phyloP scores from a whole-genome alignment of 345 rosid species.

The Eucalyptus curtisii region DNA sequence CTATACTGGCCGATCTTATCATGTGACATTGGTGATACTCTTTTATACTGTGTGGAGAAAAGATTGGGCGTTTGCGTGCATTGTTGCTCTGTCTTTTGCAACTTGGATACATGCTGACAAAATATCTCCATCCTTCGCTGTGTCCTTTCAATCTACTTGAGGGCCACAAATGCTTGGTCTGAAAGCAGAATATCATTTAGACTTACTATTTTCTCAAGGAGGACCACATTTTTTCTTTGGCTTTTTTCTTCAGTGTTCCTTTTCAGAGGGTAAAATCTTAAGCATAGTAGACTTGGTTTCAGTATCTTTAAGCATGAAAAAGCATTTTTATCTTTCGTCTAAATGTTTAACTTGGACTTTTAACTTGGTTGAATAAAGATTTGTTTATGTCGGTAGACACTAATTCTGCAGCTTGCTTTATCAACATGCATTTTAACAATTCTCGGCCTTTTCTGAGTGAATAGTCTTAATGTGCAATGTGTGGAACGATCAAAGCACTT shows the following conservation, averaged over 20 bases:
- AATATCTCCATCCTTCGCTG: not conserved
- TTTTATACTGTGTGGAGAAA: not conserved
- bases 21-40: not conserved
- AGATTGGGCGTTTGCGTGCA: not conserved
- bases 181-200: not conserved
- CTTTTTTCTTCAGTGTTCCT: not conserved
- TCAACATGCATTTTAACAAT: not conserved
- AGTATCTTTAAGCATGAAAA: not conserved
- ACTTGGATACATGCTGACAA: not conserved
- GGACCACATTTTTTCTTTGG: not conserved
- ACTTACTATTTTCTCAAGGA: not conserved
- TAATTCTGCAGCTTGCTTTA: not conserved
- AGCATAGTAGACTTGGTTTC: not conserved
- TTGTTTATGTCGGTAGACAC: not conserved
- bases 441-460: not conserved
- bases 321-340: not conserved
- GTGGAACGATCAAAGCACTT: not conserved
- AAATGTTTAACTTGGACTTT: not conserved
- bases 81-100: not conserved
- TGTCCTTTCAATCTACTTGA: slow-evolving; percentile 2
- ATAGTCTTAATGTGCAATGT: not conserved
- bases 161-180: not conserved
- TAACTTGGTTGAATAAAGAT: not conserved
- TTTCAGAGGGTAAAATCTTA: not conserved
- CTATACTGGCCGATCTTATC: not conserved